These are phyloP conservation scores for Dioszegia aurantiaca DNA, from an alignment of 768 basidiomycete species.

Conservation along the genomic window DNA sequence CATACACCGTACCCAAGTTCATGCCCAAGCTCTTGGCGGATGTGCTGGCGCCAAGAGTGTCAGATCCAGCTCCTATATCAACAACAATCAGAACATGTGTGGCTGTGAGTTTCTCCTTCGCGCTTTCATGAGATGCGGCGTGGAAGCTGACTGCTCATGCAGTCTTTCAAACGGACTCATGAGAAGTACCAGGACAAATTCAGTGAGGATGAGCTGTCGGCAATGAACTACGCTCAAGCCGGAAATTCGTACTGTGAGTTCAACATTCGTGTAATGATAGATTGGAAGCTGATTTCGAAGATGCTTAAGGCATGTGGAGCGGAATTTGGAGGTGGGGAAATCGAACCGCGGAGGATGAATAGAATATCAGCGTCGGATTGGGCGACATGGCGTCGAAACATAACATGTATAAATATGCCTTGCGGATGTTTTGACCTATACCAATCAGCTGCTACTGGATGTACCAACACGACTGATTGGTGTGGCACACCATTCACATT, in stretches of 20 bases:
- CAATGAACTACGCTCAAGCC: slow-evolving; percentile 80
- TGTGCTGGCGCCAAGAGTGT: slow-evolving; percentile 74
- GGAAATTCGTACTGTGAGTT: slow-evolving; percentile 63
- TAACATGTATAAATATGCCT: too few species aligned
- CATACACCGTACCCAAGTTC: slow-evolving; percentile 93
- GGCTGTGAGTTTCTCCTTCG: slow-evolving; percentile 25
- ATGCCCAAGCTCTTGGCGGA: slow-evolving; percentile 74
- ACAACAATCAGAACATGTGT: slow-evolving; percentile 80
- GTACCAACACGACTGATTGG: too few species aligned
- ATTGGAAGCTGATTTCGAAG: too few species aligned
- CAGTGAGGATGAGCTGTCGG: slow-evolving; percentile 84
- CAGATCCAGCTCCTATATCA: slow-evolving; percentile 85
- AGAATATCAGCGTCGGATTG: too few species aligned
- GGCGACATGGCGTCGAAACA: too few species aligned
- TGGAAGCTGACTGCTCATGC: not conserved
- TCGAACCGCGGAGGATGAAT: too few species aligned
- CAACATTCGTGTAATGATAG: too few species aligned
- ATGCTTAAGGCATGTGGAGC: too few species aligned
- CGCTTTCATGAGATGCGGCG: slow-evolving; percentile 14
- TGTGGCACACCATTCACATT: too few species aligned
- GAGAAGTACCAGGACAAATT: slow-evolving; percentile 84
- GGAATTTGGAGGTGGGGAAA: too few species aligned
- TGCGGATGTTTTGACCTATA: too few species aligned
- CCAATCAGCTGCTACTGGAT: too few species aligned
- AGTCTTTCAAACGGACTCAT: slow-evolving; percentile 54